Evolutionary conservation across 148 eudicot genomes (phyloP), one percentile per base, ranked within the genome.

Genomic region (Diospyros kaki): DNA sequence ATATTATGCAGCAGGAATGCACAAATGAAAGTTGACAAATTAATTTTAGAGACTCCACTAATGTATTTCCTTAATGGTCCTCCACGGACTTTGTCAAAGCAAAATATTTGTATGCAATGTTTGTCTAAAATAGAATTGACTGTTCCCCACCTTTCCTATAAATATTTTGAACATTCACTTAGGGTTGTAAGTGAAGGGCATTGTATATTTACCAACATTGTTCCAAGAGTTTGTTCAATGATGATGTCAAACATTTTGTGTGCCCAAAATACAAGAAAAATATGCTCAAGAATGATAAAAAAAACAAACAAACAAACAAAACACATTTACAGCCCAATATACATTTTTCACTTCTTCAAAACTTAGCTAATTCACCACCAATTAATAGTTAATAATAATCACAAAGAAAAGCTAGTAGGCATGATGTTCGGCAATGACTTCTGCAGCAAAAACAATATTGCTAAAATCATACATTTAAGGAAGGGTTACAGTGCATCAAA

Each of bases 401-500:
- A 58, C 62, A 15, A 17, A 58, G 28, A 15, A 58, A 15, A 58
- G 69, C 68, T 64, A 50, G 53, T 28, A 46, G 18, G 69, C 69
- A 66, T 2, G n/a, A 66, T 17, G 48, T 45, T 66, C 69, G n/a
- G 69, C 69, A 66, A 53, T 28, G 50, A 6, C 28, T 65, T 43
- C 13, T 66, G 39, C 38, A 45, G 53, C 28, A 6, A n/a, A 66
- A 54, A 8, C 11, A 8, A 8, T 13, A 13, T 28, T 28, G 28
- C 28, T 28, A 28, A 28, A 28, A 28, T 28, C 50, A n/a, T 18
- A 14, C 28, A n/a, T 28, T 68, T 18, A 18, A 5, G 39, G 17
- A 4, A 9, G 63, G 17, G 50, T 55, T 55, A 54, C 50, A n/a
- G 6, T 1, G 51, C 10, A 48, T 50, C 50, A 48, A 71, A 56